phyloP scores from a whole-genome alignment of 192 early-diverging fungal genomes.

The Linderina pennispora region DNA sequence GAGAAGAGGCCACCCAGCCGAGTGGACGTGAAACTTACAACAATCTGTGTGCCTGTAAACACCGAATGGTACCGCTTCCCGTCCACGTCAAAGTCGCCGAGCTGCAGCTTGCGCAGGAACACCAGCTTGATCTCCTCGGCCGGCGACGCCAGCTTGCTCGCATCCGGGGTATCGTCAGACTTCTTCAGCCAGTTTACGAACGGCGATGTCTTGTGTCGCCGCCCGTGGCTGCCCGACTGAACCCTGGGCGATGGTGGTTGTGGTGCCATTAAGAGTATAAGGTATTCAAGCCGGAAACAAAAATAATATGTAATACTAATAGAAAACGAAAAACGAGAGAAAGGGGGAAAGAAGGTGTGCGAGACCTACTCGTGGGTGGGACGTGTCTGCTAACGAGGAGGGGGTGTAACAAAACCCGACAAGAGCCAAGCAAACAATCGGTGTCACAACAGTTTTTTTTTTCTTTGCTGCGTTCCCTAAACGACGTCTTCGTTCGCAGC shows the following conservation, averaged over 20 bases:
- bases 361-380: no score
- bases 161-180: slow-evolving; percentile 8
- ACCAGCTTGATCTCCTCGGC: slow-evolving; percentile 46
- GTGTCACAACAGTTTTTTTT: no score
- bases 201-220: slow-evolving; percentile 19
- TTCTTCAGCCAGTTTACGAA: slow-evolving; percentile 44
- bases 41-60: slow-evolving; percentile 44
- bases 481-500: no score
- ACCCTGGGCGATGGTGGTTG: not conserved
- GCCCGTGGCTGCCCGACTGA: not conserved
- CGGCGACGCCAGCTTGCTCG: slow-evolving; percentile 45
- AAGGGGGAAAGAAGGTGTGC: no score
- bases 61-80: slow-evolving; percentile 44
- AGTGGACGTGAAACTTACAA: slow-evolving; percentile 29
- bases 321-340: no score
- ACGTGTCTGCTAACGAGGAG: no score
- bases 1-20: not conserved
- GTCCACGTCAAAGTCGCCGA: slow-evolving; percentile 37
- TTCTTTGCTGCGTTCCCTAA: no score
- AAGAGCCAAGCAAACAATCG: no score
- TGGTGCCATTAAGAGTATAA: no score
- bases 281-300: no score
- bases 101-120: slow-evolving; percentile 38
- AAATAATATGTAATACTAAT: no score
- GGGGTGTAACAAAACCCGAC: no score